Conservation (phyloP, 208 protist species). For the Acanthamoeba castellanii region DNA sequence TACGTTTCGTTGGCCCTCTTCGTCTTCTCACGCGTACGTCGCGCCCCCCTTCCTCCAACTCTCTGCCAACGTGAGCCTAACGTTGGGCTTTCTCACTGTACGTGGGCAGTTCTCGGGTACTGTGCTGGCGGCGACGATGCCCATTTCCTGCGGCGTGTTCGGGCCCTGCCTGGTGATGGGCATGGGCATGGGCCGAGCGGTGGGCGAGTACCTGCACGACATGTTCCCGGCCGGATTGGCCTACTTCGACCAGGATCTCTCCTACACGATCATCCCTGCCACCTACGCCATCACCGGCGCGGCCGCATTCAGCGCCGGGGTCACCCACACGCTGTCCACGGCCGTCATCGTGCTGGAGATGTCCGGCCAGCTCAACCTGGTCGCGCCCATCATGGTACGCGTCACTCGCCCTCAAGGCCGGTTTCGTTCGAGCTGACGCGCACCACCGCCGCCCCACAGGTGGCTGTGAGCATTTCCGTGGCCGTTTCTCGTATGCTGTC, state of each 20-base stretch:
- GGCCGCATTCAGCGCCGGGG: constrained; percentile 56
- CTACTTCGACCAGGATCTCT: constrained; percentile 66
- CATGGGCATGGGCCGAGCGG: constrained; percentile 44
- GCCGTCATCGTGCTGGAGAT: constrained; percentile 78
- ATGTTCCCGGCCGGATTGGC: constrained; percentile 10
- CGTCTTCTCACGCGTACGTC: constrained; percentile 32
- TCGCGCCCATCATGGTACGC: constrained; percentile 58
- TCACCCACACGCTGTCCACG: constrained; percentile 75
- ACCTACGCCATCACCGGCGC: constrained; percentile 75
- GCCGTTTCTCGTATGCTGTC: constrained; percentile 4
- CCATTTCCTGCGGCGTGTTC: constrained; percentile 75
- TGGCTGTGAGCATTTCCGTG: constrained; percentile 35
- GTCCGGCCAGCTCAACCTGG: constrained; percentile 56
- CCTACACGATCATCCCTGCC: constrained; percentile 28
- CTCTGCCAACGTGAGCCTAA: too few species aligned
- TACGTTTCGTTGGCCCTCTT: background rate
- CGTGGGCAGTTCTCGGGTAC: constrained; percentile 14
- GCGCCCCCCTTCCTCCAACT: background rate
- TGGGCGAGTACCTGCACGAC: constrained; percentile 61
- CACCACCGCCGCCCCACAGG: background rate
- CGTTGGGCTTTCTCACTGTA: background rate
- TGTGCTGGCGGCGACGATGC: constrained; percentile 68
- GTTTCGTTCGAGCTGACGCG: background rate
- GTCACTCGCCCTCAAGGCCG: background rate
- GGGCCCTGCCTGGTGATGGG: constrained; percentile 69